Evolutionary conservation across 2,329 filamentous ascomycete genomes (phyloP).

Genomic region (Coniella lustricola): DNA sequence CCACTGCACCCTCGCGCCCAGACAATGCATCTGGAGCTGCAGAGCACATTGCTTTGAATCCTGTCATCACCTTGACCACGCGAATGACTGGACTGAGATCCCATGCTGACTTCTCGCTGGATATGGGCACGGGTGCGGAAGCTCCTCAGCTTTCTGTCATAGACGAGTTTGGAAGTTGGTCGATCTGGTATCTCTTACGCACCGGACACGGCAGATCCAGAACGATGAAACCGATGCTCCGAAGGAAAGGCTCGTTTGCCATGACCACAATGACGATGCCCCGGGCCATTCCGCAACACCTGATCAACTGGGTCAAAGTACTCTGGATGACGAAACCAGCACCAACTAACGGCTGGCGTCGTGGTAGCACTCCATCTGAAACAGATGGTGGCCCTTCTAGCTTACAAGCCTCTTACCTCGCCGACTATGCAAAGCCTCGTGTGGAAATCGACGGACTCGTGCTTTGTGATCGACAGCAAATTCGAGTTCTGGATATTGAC

Average conservation of each 20-base stretch:
- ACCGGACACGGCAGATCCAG: conserved; percentile 28
- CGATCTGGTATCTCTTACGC: conserved; percentile 53
- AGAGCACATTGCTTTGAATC: conserved; percentile 50
- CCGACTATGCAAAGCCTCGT: neutral
- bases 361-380: conserved; percentile 11
- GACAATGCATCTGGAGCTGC: conserved; percentile 23
- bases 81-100: conserved; percentile 45
- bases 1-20: conserved; percentile 16
- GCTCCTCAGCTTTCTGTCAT: conserved; percentile 58
- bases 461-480: conserved; percentile 7
- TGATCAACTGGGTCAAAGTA: conserved; percentile 34
- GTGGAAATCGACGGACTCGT: conserved; percentile 10
- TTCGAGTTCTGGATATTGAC: conserved; percentile 11
- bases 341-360: conserved; percentile 19
- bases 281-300: conserved; percentile 22
- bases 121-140: conserved; percentile 42
- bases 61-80: conserved; percentile 44
- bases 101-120: conserved; percentile 60
- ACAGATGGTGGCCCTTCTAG: neutral
- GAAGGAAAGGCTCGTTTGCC: conserved; percentile 1
- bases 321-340: conserved; percentile 25
- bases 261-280: conserved; percentile 19
- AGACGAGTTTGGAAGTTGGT: conserved; percentile 60
- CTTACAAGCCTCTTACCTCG: conserved; percentile 2
- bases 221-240: conserved; percentile 26